Evolutionary conservation across 225 moss, liverwort and hornwort species (phyloP).

Genomic region (Sphagnum tenellum): DNA sequence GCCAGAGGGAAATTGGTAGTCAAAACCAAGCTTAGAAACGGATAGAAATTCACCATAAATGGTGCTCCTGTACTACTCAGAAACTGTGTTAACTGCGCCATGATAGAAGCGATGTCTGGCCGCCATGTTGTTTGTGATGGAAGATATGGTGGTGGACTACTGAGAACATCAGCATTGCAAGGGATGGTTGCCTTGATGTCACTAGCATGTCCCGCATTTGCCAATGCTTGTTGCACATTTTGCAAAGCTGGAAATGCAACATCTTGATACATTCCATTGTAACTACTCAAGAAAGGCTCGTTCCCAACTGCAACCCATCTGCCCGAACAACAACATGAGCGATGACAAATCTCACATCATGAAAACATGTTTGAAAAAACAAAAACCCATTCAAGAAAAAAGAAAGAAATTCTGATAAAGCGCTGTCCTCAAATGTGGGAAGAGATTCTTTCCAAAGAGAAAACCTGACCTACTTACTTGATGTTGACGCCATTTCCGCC

Average conservation of each 20-base stretch:
- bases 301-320: conserved; percentile 85
- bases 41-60: conserved; percentile 76
- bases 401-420: too few species aligned
- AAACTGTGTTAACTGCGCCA: conserved; percentile 37
- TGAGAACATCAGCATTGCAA: conserved; percentile 80
- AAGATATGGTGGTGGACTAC: neutral
- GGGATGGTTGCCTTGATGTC: conserved; percentile 63
- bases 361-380: too few species aligned
- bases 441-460: too few species aligned
- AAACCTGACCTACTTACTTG: conserved; percentile 25
- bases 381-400: too few species aligned
- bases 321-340: neutral
- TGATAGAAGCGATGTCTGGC: conserved; percentile 43
- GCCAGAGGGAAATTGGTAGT: conserved; percentile 49
- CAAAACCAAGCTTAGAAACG: conserved; percentile 68
- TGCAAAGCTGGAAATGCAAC: conserved; percentile 53
- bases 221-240: conserved; percentile 69
- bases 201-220: conserved; percentile 32
- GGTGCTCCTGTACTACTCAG: conserved; percentile 56
- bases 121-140: conserved; percentile 61
- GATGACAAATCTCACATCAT: too few species aligned
- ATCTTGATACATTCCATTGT: conserved; percentile 38
- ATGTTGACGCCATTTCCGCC: conserved; percentile 62
- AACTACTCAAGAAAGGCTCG: conserved; percentile 78
- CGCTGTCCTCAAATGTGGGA: too few species aligned